Base-by-base conservation (phyloP, 202 grass and related monocot genomes). In the Brachypodium distachyon region DNA sequence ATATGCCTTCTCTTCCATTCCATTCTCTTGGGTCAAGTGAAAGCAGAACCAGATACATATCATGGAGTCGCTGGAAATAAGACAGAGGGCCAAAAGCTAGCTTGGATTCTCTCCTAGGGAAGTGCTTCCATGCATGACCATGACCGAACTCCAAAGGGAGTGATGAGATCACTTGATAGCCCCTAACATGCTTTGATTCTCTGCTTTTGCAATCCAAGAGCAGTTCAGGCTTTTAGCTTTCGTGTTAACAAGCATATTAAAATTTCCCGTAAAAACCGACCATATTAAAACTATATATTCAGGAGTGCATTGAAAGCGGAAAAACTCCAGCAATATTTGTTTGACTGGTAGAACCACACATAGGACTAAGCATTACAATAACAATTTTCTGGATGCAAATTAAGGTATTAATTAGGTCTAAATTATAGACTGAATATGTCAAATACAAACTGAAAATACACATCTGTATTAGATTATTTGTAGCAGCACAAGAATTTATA, bases 111-210 rank as follows among this genome's bases (percentile, higher is more conserved):
- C 84, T 87, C 83, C 84, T 93, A 78, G 87, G 90, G 84, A 93
- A 93, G 75, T 87, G 85, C 75, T 86, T 81, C 85, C 85, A 94
- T 91, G 85, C 88, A 94, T 83, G 82, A 85, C 67, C 82, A 89
- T 85, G 84, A 91, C 83, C 85, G 74, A 83, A 91, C 86, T 79
- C 85, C 85, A 88, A 91, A 90, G 84, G 77, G 84, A 83, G 79
- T 82, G 82, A 82, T 82, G 82, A 82, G 87, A 82, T 94, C 78
- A 90, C 79, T 88, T 91, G 88, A 83, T 85, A 86, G 64, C 76
- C 31, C 74, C 81, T 91, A 86, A 90, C 91, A 88, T 91, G 91
- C 88, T 88, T 94, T 91, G 90, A 93, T 93, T 93, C 91, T 88
- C 71, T 83, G 56, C 80, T 91, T 94, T 91, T 86, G 69, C 82